Base-by-base conservation (phyloP, 345 rosid species). In the Abelmoschus esculentus region DNA sequence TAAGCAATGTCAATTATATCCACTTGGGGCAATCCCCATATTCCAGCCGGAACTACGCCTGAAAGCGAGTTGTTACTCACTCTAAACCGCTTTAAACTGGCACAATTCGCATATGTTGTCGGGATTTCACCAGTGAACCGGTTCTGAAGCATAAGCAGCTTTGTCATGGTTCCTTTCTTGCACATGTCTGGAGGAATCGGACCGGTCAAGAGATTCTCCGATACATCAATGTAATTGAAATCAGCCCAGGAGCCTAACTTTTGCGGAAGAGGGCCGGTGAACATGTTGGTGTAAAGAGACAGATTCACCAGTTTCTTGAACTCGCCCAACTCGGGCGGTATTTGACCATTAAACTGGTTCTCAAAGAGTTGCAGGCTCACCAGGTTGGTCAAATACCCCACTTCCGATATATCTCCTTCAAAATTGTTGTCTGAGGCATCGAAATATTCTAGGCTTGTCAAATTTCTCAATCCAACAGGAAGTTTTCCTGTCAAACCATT, bases 101-200 rank as follows among this genome's bases (percentile, higher is more conserved):
- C 26, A 72, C 98, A 93, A 54, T 76, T 86, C 0, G 82, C 89
- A 38, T 93, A 93, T 5, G 76, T 76, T 1, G 80, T 78, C 1
- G 98, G 97, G 66, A 93, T 91, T 22, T 84, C 82, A 5, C 97
- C 98, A 0, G 95, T 81, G 42, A 93, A 74, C 17, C 75, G 83
- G 83, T 93, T 93, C 55, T 88, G 90, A 0, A 93, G 84, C 73
- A 93, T 50, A 7, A 93, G 86, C 47, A 93, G 80, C 66, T 4
- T 52, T 67, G 0, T 82, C 98, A 91, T 87, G 61, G 80, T 82
- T 62, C 97, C 95, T 31, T 72, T 71, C 77, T 89, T 87, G 80
- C 98, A 93, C 97, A 93, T 91, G 56, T 89, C 77, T 0, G 97
- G 90, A 1, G 98, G 98, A 73, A 93, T 83, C 4, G 88, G 72